Conservation (phyloP, 805 yeast genomes). For the Kuraishia piskuri region DNA sequence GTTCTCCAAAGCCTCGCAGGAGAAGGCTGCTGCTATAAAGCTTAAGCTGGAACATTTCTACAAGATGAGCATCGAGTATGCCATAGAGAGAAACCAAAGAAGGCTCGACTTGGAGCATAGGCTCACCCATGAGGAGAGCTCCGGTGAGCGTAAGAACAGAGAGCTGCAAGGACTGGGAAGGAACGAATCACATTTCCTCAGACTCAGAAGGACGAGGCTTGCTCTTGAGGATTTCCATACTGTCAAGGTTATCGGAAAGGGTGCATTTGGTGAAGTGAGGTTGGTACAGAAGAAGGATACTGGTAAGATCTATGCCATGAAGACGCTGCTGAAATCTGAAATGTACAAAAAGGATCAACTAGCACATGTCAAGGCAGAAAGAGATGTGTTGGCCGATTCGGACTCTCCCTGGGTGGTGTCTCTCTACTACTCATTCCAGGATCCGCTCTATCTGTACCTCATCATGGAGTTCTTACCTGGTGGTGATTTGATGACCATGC, state of each 20-base stretch:
- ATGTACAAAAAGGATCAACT: constrained; percentile 92
- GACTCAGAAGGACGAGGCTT: constrained; percentile 77
- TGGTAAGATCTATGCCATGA: constrained; percentile 91
- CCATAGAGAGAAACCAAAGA: constrained; percentile 93
- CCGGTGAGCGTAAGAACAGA: constrained; percentile 80
- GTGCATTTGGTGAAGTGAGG: constrained; percentile 96
- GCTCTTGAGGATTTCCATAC: constrained; percentile 80
- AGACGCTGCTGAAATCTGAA: constrained; percentile 80
- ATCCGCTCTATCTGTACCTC: constrained; percentile 60
- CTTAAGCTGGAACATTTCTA: constrained; percentile 77
- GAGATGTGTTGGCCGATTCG: constrained; percentile 88
- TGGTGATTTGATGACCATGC: constrained; percentile 90
- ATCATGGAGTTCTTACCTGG: constrained; percentile 82
- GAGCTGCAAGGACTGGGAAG: constrained; percentile 77
- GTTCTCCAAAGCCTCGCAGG: constrained; percentile 67
- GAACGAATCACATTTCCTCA: constrained; percentile 78
- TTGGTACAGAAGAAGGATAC: constrained; percentile 89
- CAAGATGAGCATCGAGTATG: constrained; percentile 79
- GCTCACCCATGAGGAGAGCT: constrained; percentile 58
- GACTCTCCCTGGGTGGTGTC: constrained; percentile 89
- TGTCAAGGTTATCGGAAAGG: constrained; percentile 88
- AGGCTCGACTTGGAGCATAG: constrained; percentile 76
- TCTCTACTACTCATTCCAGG: constrained; percentile 75
- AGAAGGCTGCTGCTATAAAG: constrained; percentile 77
- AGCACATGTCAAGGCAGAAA: constrained; percentile 92